Percentiles rank a stretch among this genome's conserved stretches.
phyloP scores from a whole-genome alignment of 371 early-diverging fungal genomes.

The Gilbertella persicaria region DNA sequence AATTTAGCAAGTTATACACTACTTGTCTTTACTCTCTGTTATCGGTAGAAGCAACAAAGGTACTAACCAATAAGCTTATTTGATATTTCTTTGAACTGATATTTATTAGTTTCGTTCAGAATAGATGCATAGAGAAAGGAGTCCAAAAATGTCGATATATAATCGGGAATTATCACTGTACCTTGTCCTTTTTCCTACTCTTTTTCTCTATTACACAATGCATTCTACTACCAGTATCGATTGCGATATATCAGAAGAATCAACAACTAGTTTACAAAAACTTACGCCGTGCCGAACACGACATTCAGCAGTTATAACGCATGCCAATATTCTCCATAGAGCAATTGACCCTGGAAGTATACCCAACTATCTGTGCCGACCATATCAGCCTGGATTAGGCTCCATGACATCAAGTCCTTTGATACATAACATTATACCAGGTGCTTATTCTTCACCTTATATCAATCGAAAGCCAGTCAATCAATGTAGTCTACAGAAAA shows the following conservation, averaged over 20 bases:
- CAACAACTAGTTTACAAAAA: not conserved
- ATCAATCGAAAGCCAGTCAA: constrained; percentile 9
- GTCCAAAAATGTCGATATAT: too few species aligned
- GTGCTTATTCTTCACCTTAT: constrained; percentile 11
- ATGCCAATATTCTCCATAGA: constrained; percentile 1
- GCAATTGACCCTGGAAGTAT: not conserved
- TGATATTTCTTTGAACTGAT: too few species aligned
- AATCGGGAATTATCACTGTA: too few species aligned
- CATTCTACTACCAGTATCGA: too few species aligned
- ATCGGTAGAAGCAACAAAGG: too few species aligned
- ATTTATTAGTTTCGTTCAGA: too few species aligned
- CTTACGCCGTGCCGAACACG: not conserved
- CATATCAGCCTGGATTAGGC: constrained; percentile 16
- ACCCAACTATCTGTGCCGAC: constrained; percentile 4
- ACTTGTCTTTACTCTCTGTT: too few species aligned
- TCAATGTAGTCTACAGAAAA: constrained; percentile 10
- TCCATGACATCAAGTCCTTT: constrained; percentile 15
- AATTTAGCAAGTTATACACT: too few species aligned
- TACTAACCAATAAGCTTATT: too few species aligned
- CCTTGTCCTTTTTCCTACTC: too few species aligned
- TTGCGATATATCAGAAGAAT: not conserved
- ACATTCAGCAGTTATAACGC: not conserved
- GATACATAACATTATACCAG: constrained; percentile 4
- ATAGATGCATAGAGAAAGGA: too few species aligned
- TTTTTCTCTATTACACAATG: too few species aligned